A percentile compares a stretch with the other conserved stretches of the same genome.
These are phyloP conservation scores for Lipomyces yamadae DNA, from an alignment of 805 yeast species.

Conservation along the genomic window DNA sequence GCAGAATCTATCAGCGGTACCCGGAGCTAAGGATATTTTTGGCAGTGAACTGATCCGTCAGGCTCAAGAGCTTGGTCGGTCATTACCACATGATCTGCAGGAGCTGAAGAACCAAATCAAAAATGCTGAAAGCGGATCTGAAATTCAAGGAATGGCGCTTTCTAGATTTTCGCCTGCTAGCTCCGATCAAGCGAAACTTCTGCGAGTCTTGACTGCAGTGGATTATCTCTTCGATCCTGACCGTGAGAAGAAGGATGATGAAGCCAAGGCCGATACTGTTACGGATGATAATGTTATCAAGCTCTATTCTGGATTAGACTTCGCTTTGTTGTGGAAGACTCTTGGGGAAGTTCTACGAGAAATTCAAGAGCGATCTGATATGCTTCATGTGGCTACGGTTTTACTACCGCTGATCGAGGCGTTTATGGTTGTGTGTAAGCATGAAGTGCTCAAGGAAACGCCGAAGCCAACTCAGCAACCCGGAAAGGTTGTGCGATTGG, in stretches of 20 bases:
- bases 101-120: conserved; percentile 54
- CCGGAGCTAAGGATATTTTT: conserved; percentile 65
- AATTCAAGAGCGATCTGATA: conserved; percentile 61
- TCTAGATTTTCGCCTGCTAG: conserved; percentile 74
- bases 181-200: conserved; percentile 86
- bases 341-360: conserved; percentile 71
- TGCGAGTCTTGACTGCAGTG: conserved; percentile 83
- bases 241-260: conserved; percentile 32
- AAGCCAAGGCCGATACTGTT: conserved; percentile 34
- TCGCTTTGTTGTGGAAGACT: conserved; percentile 85
- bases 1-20: conserved; percentile 70
- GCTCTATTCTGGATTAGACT: conserved; percentile 67
- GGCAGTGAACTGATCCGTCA: conserved; percentile 67
- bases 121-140: conserved; percentile 49
- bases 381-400: conserved; percentile 74
- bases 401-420: conserved; percentile 87
- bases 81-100: conserved; percentile 60
- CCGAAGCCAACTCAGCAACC: conserved; percentile 40
- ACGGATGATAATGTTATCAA: conserved; percentile 53
- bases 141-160: conserved; percentile 60
- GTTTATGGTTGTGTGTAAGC: conserved; percentile 94
- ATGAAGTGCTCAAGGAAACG: conserved; percentile 26
- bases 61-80: conserved; percentile 64
- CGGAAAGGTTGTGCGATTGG: conserved; percentile 65
- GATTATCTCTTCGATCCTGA: conserved; percentile 73